Evolutionary conservation across 805 yeast genomes (phyloP).

Genomic region (Wickerhamomyces chambardii): DNA sequence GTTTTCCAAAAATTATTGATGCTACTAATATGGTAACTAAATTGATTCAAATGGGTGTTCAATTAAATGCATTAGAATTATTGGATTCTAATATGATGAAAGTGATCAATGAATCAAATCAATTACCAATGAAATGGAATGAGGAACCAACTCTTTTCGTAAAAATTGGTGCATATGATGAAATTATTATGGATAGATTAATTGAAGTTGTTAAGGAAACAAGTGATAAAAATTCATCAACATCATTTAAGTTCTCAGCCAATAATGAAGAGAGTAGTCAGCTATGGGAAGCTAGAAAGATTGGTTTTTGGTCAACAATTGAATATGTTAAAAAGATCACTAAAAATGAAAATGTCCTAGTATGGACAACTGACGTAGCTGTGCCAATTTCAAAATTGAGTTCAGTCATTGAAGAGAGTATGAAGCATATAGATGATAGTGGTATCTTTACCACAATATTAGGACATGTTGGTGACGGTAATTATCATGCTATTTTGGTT

Average conservation of each 20-base stretch:
- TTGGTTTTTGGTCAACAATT: slow-evolving; percentile 49
- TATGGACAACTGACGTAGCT: slow-evolving; percentile 72
- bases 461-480: slow-evolving; percentile 79
- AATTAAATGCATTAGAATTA: slow-evolving; percentile 61
- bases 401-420: slow-evolving; percentile 46
- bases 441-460: slow-evolving; percentile 49
- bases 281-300: slow-evolving; percentile 65
- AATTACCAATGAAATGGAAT: slow-evolving; percentile 33
- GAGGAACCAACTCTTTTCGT: slow-evolving; percentile 51
- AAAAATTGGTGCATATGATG: slow-evolving; percentile 44
- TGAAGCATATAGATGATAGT: slow-evolving; percentile 41
- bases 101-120: slow-evolving; percentile 45
- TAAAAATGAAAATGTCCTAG: slow-evolving; percentile 32
- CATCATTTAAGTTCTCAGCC: slow-evolving; percentile 45
- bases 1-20: slow-evolving; percentile 58
- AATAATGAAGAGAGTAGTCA: slow-evolving; percentile 48
- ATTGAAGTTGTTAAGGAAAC: slow-evolving; percentile 39
- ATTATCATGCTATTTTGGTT: slow-evolving; percentile 57
- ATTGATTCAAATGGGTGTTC: slow-evolving; percentile 48
- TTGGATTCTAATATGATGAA: slow-evolving; percentile 62
- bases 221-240: slow-evolving; percentile 39
- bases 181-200: slow-evolving; percentile 27
- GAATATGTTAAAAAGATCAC: slow-evolving; percentile 47
- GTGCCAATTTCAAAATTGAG: slow-evolving; percentile 66
- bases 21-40: slow-evolving; percentile 62